phyloP scores from a whole-genome alignment of 768 basidiomycete genomes.

The Macrocybe gigantea region DNA sequence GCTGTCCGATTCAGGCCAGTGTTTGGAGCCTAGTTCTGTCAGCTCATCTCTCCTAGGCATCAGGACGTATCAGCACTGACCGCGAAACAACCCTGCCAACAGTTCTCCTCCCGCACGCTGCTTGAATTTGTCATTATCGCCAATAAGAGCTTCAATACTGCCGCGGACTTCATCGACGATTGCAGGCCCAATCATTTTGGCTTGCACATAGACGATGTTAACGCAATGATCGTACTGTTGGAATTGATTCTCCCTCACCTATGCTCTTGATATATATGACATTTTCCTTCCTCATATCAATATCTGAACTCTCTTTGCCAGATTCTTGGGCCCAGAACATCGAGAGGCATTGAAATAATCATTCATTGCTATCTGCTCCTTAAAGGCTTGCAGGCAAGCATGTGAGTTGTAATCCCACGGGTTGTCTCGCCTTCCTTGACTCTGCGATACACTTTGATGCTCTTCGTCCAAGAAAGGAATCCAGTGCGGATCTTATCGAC shows the following conservation, averaged over 20 bases:
- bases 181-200: conserved; percentile 57
- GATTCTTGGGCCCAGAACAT: conserved; percentile 81
- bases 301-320: conserved; percentile 39
- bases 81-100: conserved; percentile 68
- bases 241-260: conserved; percentile 17
- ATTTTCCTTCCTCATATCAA: conserved; percentile 55
- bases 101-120: conserved; percentile 71
- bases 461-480: conserved; percentile 68
- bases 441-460: conserved; percentile 53
- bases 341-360: conserved; percentile 59
- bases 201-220: conserved; percentile 26
- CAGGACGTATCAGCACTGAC: conserved; percentile 25
- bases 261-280: conserved; percentile 34
- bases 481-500: conserved; percentile 75
- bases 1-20: conserved; percentile 60
- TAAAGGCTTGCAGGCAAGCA: conserved; percentile 46
- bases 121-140: conserved; percentile 73
- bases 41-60: no score
- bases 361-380: conserved; percentile 33
- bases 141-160: conserved; percentile 55
- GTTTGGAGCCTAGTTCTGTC: conserved; percentile 59
- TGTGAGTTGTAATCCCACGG: conserved; percentile 52
- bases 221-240: background rate
- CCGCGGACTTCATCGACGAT: conserved; percentile 47
- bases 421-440: conserved; percentile 32